Percentiles rank a stretch among this genome's conserved stretches.
phyloP scores from a whole-genome alignment of 2,329 filamentous ascomycete species.

The Uncinocarpus reesii region DNA sequence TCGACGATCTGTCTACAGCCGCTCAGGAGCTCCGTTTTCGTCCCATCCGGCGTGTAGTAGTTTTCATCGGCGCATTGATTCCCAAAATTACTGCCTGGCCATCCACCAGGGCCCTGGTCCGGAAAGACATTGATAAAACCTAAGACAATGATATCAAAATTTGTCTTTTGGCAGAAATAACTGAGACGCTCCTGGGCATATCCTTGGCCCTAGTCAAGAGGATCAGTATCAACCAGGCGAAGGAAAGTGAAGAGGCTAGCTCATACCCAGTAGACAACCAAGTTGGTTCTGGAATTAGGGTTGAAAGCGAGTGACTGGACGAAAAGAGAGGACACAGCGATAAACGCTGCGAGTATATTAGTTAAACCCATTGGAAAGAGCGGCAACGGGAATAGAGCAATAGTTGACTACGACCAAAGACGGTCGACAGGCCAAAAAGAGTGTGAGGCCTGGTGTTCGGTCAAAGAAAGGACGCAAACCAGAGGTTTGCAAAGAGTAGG shows the following conservation, averaged over 20 bases:
- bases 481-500: conserved; percentile 16
- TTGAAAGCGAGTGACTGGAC: conserved; percentile 32
- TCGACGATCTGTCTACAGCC: conserved; percentile 37
- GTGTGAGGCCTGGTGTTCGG: conserved; percentile 18
- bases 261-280: conserved; percentile 45
- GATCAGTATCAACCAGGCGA: background rate
- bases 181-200: conserved; percentile 39
- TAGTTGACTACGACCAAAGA: background rate
- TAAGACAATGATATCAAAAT: conserved; percentile 47
- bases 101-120: conserved; percentile 35
- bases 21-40: conserved; percentile 33
- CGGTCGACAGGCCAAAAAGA: conserved; percentile 30
- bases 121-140: conserved; percentile 49
- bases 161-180: conserved; percentile 43
- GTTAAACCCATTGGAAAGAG: conserved; percentile 24
- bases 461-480: conserved; percentile 50
- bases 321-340: conserved; percentile 27
- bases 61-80: conserved; percentile 41
- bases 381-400: conserved; percentile 17
- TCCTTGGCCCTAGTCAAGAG: conserved; percentile 42
- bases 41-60: conserved; percentile 32
- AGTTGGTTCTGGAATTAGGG: conserved; percentile 36
- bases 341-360: conserved; percentile 28
- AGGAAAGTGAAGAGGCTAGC: background rate
- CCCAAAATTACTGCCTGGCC: conserved; percentile 47